Conservation (phyloP, 75 land plant genomes). For the Picea sitchensis region DNA sequence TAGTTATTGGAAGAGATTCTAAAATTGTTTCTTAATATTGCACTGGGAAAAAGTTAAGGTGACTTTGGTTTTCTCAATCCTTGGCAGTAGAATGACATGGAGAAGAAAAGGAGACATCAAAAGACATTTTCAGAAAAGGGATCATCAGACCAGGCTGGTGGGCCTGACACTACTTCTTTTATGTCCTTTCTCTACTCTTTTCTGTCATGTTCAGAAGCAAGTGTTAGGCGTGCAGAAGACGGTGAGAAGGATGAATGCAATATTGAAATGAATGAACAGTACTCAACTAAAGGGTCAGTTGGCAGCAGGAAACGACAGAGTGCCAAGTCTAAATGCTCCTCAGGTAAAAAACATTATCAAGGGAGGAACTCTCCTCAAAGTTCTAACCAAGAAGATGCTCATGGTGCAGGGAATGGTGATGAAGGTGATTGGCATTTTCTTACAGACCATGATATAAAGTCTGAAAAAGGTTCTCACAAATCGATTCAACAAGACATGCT, state of each 20-base stretch:
- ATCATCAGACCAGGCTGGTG: slow-evolving; percentile 23
- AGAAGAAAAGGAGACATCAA: slow-evolving; percentile 11
- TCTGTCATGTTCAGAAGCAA: slow-evolving; percentile 42
- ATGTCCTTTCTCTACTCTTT: slow-evolving; percentile 55
- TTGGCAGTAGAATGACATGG: slow-evolving; percentile 17
- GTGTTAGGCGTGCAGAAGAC: slow-evolving; percentile 4
- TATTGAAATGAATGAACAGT: slow-evolving; percentile 11
- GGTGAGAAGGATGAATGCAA: slow-evolving; percentile 13
- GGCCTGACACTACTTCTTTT: slow-evolving; percentile 73
- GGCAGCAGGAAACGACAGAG: slow-evolving; percentile 28
- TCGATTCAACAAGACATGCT: slow-evolving; percentile 7
- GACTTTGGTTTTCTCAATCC: slow-evolving; percentile 1
- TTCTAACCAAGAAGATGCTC: slow-evolving; percentile 17
- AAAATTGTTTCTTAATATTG: no score
- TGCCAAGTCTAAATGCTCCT: slow-evolving; percentile 41
- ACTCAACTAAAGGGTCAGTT: slow-evolving; percentile 15
- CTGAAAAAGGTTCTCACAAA: slow-evolving; percentile 15
- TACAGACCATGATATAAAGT: slow-evolving; percentile 28
- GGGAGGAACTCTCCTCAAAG: slow-evolving; percentile 31
- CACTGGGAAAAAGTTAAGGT: not conserved
- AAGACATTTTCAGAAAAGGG: slow-evolving; percentile 14
- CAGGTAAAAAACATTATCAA: slow-evolving; percentile 27
- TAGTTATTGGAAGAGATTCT: no score
- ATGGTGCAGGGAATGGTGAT: slow-evolving; percentile 11
- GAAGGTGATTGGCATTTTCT: slow-evolving; percentile 26